These are phyloP conservation scores for Syzygium jambos DNA, from an alignment of 345 rosid species.

Conservation along the genomic window DNA sequence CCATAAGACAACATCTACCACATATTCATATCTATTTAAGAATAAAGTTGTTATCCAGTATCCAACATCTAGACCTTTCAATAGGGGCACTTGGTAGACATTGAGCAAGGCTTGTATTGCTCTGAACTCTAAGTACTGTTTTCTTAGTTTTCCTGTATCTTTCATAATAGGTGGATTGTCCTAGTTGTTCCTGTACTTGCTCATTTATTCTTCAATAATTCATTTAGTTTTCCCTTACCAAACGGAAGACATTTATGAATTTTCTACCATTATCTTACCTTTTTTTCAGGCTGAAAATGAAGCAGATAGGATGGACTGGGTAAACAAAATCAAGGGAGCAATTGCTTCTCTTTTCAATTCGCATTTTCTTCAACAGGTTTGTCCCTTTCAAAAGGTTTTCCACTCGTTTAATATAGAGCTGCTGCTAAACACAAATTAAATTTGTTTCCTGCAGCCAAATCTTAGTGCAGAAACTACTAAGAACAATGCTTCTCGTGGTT, in stretches of 20 bases:
- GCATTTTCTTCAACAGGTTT: constrained; percentile 65
- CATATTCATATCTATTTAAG: not conserved
- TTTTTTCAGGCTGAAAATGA: constrained; percentile 73
- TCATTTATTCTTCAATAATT: not conserved
- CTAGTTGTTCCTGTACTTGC: not conserved
- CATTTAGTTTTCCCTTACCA: not conserved
- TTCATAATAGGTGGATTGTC: not conserved
- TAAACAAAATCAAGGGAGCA: constrained; percentile 61
- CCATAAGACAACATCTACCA: not conserved
- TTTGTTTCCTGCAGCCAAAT: constrained; percentile 35
- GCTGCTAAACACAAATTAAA: not conserved
- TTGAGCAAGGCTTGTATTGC: not conserved
- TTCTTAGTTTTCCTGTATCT: not conserved
- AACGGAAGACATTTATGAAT: not conserved
- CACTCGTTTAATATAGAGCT: not conserved
- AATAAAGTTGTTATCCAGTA: not conserved
- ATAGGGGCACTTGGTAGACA: not conserved
- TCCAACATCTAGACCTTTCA: not conserved
- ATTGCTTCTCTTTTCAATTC: constrained; percentile 65
- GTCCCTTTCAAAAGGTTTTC: not conserved
- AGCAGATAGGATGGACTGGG: constrained; percentile 83
- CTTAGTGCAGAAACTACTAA: constrained; percentile 12
- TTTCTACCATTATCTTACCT: not conserved
- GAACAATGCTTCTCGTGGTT: constrained; percentile 24
- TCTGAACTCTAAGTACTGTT: not conserved